A percentile compares a stretch with the other conserved stretches of the same genome.
phyloP scores from a whole-genome alignment of 2,329 filamentous ascomycete genomes.

The Trichoderma koningiopsis region DNA sequence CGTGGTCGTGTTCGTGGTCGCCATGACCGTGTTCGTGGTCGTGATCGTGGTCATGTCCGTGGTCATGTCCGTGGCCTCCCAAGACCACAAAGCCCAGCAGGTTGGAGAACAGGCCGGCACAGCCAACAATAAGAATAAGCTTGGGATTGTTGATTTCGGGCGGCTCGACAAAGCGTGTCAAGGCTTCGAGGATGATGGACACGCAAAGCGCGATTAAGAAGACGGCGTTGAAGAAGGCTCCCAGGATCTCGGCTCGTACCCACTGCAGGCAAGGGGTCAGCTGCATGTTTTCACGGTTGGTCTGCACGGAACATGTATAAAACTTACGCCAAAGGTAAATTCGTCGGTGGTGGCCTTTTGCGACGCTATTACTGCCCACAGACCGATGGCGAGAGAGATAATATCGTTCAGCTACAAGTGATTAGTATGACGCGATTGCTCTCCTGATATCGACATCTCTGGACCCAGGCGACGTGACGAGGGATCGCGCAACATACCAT shows the following conservation, averaged over 20 bases:
- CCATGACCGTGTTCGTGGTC: slow-evolving; percentile 48
- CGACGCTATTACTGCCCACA: slow-evolving; percentile 93
- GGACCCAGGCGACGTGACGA: background rate
- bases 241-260: slow-evolving; percentile 95
- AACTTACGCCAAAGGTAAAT: slow-evolving; percentile 88
- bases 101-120: slow-evolving; percentile 82
- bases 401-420: slow-evolving; percentile 83
- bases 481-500: slow-evolving; percentile 65
- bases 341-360: slow-evolving; percentile 83
- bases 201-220: slow-evolving; percentile 96
- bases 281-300: background rate
- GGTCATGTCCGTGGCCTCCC: slow-evolving; percentile 87
- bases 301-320: background rate
- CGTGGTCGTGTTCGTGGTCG: slow-evolving; percentile 40
- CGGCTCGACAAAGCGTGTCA: slow-evolving; percentile 88
- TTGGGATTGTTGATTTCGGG: slow-evolving; percentile 83
- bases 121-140: slow-evolving; percentile 88
- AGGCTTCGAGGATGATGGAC: slow-evolving; percentile 92
- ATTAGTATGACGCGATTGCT: background rate
- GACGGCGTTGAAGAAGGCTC: slow-evolving; percentile 94
- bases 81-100: slow-evolving; percentile 86
- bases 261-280: slow-evolving; percentile 58
- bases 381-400: slow-evolving; percentile 84
- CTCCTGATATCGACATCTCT: background rate
- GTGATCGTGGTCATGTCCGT: slow-evolving; percentile 61